phyloP scores from a whole-genome alignment of 2,329 filamentous ascomycete genomes.

The Blastomyces emzantsi region DNA sequence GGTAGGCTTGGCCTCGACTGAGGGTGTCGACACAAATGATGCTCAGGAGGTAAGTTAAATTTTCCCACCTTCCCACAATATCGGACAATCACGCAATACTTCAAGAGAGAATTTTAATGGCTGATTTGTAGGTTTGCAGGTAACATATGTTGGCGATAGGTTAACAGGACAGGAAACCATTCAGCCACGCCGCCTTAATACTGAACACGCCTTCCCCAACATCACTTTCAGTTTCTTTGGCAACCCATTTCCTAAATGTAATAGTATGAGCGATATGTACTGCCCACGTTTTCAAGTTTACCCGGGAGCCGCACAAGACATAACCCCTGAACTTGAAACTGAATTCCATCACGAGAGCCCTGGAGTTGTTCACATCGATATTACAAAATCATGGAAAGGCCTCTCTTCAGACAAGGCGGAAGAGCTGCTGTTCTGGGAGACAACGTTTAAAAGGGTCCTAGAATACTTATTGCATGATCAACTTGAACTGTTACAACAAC shows the following conservation, averaged over 20 bases:
- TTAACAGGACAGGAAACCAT: neutral
- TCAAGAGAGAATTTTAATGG: neutral
- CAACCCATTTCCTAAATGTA: constrained; percentile 8
- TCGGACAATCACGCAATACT: neutral
- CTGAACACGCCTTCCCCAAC: neutral
- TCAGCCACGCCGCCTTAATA: neutral
- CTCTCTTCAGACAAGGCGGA: constrained; percentile 17
- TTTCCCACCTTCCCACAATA: neutral
- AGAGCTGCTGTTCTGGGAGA: constrained; percentile 18
- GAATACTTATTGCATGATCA: constrained; percentile 15
- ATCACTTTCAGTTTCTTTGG: constrained; percentile 11
- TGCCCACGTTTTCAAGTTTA: constrained; percentile 7
- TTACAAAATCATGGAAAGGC: constrained; percentile 19
- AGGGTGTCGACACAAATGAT: neutral
- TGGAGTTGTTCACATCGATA: constrained; percentile 14
- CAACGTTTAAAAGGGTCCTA: constrained; percentile 15
- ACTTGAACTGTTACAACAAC: constrained; percentile 10
- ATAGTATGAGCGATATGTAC: constrained; percentile 11
- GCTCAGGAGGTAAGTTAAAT: neutral
- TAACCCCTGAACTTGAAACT: constrained; percentile 4
- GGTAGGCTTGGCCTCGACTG: neutral
- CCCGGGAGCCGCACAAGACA: neutral
- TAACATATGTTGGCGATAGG: neutral
- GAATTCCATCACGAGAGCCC: constrained; percentile 19
- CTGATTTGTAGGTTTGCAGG: neutral